These are phyloP conservation scores for Draba incana DNA, from an alignment of 345 rosid species.

Conservation along the genomic window DNA sequence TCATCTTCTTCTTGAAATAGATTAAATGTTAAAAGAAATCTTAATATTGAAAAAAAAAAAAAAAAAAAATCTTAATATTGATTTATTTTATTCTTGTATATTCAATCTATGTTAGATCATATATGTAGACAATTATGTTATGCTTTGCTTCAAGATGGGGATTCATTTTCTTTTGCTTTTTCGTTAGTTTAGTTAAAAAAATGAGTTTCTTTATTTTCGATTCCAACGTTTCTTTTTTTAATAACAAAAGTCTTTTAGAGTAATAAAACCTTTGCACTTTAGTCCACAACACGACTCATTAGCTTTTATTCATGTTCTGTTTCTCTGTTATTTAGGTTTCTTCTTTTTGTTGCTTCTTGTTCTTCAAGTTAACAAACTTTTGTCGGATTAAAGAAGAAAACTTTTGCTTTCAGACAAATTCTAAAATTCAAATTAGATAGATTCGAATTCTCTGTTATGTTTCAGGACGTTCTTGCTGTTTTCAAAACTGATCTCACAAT, in stretches of 20 bases:
- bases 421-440: not conserved
- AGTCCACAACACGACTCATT: slow-evolving; percentile 35
- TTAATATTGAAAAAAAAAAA: not conserved
- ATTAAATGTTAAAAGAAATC: not conserved
- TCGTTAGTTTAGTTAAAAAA: slow-evolving; percentile 29
- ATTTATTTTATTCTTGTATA: not conserved
- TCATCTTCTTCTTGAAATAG: slow-evolving; percentile 7
- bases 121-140: not conserved
- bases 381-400: not conserved
- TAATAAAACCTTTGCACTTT: slow-evolving; percentile 34
- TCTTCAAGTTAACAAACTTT: slow-evolving; percentile 37
- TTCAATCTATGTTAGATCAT: slow-evolving; percentile 6
- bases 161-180: slow-evolving; percentile 29
- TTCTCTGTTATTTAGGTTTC: slow-evolving; percentile 28
- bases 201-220: slow-evolving; percentile 51
- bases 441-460: slow-evolving; percentile 15
- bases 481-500: not conserved
- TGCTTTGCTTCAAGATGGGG: slow-evolving; percentile 50
- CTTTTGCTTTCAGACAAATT: slow-evolving; percentile 28
- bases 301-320: slow-evolving; percentile 28
- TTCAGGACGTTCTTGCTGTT: not conserved
- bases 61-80: not conserved
- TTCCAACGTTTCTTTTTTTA: slow-evolving; percentile 16
- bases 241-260: slow-evolving; percentile 9
- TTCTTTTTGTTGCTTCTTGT: slow-evolving; percentile 29